Conservation (phyloP, 441 rosid species). For the Euphorbia corollata region DNA sequence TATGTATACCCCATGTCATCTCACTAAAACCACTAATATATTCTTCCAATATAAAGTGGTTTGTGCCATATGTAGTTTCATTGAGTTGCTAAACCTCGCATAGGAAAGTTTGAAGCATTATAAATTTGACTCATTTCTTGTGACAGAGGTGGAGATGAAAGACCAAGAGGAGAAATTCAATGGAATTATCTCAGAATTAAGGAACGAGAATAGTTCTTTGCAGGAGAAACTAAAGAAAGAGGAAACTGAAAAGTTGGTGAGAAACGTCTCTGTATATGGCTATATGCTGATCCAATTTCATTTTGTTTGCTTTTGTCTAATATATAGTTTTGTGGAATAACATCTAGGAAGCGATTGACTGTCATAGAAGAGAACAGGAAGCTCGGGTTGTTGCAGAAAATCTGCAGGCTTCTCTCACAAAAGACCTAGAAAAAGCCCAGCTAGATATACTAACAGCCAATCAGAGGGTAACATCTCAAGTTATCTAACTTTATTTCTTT, state of each 20-base stretch:
- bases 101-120: neutral
- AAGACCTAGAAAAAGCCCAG: slow-evolving; percentile 60
- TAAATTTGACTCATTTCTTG: slow-evolving; percentile 17
- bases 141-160: slow-evolving; percentile 54
- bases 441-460: slow-evolving; percentile 61
- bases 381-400: slow-evolving; percentile 58
- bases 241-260: slow-evolving; percentile 64
- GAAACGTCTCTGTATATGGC: slow-evolving; percentile 3
- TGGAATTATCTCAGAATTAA: slow-evolving; percentile 40
- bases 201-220: slow-evolving; percentile 39
- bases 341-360: slow-evolving; percentile 59
- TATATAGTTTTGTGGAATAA: slow-evolving; percentile 10
- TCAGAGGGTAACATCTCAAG: slow-evolving; percentile 46
- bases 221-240: slow-evolving; percentile 54
- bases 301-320: slow-evolving; percentile 8
- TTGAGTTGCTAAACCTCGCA: neutral
- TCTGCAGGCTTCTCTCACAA: slow-evolving; percentile 49
- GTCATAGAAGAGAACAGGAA: slow-evolving; percentile 53
- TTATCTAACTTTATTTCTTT: neutral
- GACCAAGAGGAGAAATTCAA: slow-evolving; percentile 44
- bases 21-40: neutral
- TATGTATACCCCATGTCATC: neutral
- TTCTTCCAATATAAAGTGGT: neutral
- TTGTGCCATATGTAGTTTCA: neutral
- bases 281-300: slow-evolving; percentile 3